Evolutionary conservation across 164 flowering plant genomes (phyloP).

Genomic region (Piper betle): DNA sequence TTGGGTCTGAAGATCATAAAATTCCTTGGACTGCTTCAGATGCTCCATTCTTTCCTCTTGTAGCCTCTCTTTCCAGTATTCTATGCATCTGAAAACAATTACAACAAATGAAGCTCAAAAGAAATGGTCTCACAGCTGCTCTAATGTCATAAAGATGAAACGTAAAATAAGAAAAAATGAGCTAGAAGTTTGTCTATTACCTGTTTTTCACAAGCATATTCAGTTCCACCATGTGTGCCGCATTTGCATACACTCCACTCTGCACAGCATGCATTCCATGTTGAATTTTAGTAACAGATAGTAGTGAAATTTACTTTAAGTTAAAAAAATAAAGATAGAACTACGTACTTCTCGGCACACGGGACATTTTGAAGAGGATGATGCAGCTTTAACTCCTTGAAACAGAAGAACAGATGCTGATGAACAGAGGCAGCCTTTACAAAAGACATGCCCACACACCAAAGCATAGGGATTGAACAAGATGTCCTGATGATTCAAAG

Average conservation of each 20-base stretch:
- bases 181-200: conserved; percentile 11
- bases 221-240: conserved; percentile 52
- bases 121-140: neutral
- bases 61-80: conserved; percentile 63
- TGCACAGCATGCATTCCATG: conserved; percentile 10
- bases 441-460: conserved; percentile 79
- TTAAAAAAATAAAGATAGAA: neutral
- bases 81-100: conserved; percentile 27
- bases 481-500: conserved; percentile 33
- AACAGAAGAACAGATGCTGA: conserved; percentile 66
- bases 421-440: conserved; percentile 76
- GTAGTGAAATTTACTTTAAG: neutral
- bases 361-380: conserved; percentile 55
- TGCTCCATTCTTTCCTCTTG: conserved; percentile 33
- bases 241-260: conserved; percentile 55
- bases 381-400: conserved; percentile 58
- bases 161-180: neutral
- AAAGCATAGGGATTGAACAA: conserved; percentile 83
- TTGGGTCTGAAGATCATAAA: conserved; percentile 58
- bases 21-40: conserved; percentile 48
- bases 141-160: conserved; percentile 5
- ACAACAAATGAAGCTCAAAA: neutral
- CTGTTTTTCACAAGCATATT: conserved; percentile 51
- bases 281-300: neutral
- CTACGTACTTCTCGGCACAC: conserved; percentile 68